Evolutionary conservation across 78 protist species (phyloP), one percentile per base, ranked within the genome.

Genomic region (Protostelium mycophagum): DNA sequence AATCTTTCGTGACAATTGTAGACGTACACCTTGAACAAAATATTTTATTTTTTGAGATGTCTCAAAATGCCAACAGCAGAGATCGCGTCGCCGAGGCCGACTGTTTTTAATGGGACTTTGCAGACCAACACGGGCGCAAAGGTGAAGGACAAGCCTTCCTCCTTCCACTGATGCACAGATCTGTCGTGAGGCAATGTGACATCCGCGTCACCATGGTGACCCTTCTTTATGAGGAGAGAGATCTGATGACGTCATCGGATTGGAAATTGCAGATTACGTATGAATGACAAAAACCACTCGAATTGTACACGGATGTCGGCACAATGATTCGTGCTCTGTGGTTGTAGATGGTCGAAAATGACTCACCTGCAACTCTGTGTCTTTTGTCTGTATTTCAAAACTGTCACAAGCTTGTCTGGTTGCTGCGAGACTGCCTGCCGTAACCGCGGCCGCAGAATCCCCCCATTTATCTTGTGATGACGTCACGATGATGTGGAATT

Each of bases 51-150:
- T 91, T 91, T 37, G 88, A n/a, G n/a, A 91, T 91, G 91, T 36
- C 87, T 87, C 28, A 92, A 38, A 39, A 89, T 86, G 36, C 94
- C 91, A 34, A 89, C 83, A n/a, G 94, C 90, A 35, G 94, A 92
- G 34, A 92, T 92, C 29, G 94, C 86, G n/a, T 92, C 94, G 87
- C 94, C 94, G 1, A 92, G 37, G 37, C 94, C 94, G 63, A 92
- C 94, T 16, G 94, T 92, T 85, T 73, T 92, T 9, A 36, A 28
- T 35, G 94, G 94, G 28, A 34, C 25, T 92, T 92, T 88, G 86
- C 94, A 92, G 63, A 92, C 94, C 36, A 89, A 38, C 9, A 92
- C 91, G 0, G 94, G 94, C 0, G 94, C 83, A 16, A 92, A 29
- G 35, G 87, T 85, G 87, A 92, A 89, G 84, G 84, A 85, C 23